Conservation (phyloP, 495 filamentous ascomycete species). For the Sabuloglossum arenarium region DNA sequence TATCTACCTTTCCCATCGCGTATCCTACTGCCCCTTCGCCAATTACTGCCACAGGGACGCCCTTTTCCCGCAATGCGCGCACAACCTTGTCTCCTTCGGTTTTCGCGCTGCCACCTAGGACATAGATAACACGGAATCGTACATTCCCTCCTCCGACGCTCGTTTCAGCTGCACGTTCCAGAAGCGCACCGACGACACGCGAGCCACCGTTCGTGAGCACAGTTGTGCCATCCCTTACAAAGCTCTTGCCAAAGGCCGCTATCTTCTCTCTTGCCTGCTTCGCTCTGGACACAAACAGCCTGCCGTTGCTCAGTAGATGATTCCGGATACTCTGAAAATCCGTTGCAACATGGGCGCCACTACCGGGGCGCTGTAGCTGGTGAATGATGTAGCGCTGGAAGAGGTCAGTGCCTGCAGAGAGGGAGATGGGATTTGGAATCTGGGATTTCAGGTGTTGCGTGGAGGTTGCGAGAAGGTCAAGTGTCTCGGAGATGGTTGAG, state of each 20-base stretch:
- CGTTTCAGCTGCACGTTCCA: conserved; percentile 50
- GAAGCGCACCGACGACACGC: conserved; percentile 57
- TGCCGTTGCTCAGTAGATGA: conserved; percentile 64
- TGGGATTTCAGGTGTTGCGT: conserved; percentile 50
- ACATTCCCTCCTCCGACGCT: conserved; percentile 24
- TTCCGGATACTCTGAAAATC: conserved; percentile 67
- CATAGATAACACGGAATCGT: conserved; percentile 72
- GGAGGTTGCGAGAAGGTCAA: conserved; percentile 58
- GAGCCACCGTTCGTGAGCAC: conserved; percentile 79
- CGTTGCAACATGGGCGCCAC: conserved; percentile 24
- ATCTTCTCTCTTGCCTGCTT: conserved; percentile 68
- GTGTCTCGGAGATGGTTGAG: conserved; percentile 79
- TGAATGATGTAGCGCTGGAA: conserved; percentile 85
- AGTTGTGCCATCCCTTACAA: conserved; percentile 52
- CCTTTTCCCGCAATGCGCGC: conserved; percentile 42
- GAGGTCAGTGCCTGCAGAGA: conserved; percentile 84
- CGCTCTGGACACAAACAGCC: conserved; percentile 70
- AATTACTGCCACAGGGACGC: conserved; percentile 69
- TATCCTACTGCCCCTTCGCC: conserved; percentile 64
- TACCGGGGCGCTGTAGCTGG: conserved; percentile 34
- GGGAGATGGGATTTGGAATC: conserved; percentile 70
- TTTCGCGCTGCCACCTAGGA: conserved; percentile 23
- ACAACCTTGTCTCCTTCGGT: conserved; percentile 42
- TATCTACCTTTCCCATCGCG: conserved; percentile 56
- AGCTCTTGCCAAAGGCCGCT: conserved; percentile 51